Evolutionary conservation across 768 basidiomycete species (phyloP).

Genomic region (Tulasnella sp.): DNA sequence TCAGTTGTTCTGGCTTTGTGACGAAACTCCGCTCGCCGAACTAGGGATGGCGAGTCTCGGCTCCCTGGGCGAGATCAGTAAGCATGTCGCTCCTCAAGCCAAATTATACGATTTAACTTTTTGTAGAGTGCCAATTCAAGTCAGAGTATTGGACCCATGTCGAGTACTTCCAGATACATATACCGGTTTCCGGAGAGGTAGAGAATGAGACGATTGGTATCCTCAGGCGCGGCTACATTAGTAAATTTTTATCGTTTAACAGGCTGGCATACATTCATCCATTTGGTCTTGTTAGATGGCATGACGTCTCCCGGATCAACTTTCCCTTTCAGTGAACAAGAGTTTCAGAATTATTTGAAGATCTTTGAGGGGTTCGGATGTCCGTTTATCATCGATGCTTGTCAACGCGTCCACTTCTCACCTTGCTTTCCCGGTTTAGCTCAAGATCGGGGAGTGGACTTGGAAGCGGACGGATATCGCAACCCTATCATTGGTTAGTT

Average conservation of each 20-base stretch:
- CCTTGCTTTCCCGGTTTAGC: too few relatives aligned
- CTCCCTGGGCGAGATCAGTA: neutral
- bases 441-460: too few relatives aligned
- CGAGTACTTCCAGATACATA: neutral
- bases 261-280: too few relatives aligned
- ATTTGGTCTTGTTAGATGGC: neutral
- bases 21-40: neutral
- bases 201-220: neutral
- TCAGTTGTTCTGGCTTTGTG: conserved; percentile 1
- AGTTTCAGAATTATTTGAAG: neutral
- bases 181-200: neutral
- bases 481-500: neutral
- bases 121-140: neutral
- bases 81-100: too few relatives aligned
- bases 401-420: too few relatives aligned
- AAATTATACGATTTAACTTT: neutral
- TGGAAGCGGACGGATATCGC: too few relatives aligned
- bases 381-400: neutral
- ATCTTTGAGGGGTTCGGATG: neutral
- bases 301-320: conserved; percentile 1
- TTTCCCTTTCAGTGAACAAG: neutral
- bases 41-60: neutral
- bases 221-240: neutral
- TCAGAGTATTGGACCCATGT: conserved; percentile 9
- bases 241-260: neutral